Conservation (phyloP, 2,329 filamentous ascomycete genomes). For the Fusarium sp. region DNA sequence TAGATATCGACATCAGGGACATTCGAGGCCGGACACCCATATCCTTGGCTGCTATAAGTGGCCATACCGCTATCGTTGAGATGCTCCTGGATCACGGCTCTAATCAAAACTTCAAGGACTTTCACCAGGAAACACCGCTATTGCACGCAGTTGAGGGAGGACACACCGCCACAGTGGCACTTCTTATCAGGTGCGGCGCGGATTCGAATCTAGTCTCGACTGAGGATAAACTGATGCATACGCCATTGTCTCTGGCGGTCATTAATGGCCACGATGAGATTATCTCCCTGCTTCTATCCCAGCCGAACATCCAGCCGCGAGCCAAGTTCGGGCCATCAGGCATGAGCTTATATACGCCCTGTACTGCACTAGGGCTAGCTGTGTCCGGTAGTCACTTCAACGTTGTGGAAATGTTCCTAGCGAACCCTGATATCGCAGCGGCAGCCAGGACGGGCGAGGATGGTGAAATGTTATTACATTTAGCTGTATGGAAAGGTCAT, state of each 20-base stretch:
- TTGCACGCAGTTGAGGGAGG: neutral
- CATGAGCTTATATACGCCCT: neutral
- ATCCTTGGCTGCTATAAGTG: neutral
- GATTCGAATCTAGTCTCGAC: neutral
- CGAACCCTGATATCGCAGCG: neutral
- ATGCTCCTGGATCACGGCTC: neutral
- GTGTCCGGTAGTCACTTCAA: neutral
- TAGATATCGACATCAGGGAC: neutral
- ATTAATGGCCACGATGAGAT: neutral
- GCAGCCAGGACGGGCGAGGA: neutral
- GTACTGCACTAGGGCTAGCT: neutral
- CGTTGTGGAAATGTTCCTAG: neutral
- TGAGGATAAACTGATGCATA: neutral
- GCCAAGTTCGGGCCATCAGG: neutral
- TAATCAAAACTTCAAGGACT: neutral
- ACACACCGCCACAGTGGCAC: neutral
- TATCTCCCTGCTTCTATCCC: neutral
- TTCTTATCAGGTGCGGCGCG: neutral
- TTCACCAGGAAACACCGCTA: neutral
- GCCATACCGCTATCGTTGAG: neutral
- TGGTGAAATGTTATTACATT: neutral
- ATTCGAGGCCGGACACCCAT: neutral
- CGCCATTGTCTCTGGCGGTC: neutral
- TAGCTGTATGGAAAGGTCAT: neutral
- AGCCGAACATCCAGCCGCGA: neutral